These are phyloP conservation scores for Pulchroboletus neoregius DNA, from an alignment of 1,284 basidiomycete genomes.

Conservation along the genomic window DNA sequence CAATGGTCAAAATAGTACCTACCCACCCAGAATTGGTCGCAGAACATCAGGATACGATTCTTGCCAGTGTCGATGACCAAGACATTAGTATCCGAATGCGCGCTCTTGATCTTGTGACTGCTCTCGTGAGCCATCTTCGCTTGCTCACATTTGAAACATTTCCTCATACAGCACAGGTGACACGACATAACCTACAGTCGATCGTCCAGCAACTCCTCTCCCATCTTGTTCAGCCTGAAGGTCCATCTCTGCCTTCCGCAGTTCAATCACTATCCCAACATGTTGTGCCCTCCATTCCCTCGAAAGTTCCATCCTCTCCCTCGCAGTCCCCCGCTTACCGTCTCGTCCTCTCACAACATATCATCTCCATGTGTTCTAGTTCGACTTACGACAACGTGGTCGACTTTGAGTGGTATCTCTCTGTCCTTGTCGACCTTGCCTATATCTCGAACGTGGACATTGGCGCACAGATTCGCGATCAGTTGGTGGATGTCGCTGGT, in stretches of 20 bases:
- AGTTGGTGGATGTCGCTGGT: slow-evolving; percentile 84
- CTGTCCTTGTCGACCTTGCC: slow-evolving; percentile 85
- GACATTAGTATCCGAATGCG: slow-evolving; percentile 96
- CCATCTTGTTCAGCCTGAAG: slow-evolving; percentile 72
- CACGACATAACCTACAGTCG: slow-evolving; percentile 78
- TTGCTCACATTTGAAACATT: neutral
- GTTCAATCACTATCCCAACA: slow-evolving; percentile 58
- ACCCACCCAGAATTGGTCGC: slow-evolving; percentile 89
- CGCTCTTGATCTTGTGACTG: slow-evolving; percentile 89
- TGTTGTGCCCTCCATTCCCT: slow-evolving; percentile 38
- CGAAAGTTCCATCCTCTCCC: slow-evolving; percentile 44
- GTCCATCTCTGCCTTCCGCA: slow-evolving; percentile 52
- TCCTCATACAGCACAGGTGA: slow-evolving; percentile 52
- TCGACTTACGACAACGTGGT: slow-evolving; percentile 84
- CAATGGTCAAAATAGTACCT: slow-evolving; percentile 94
- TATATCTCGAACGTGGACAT: slow-evolving; percentile 80
- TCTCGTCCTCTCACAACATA: slow-evolving; percentile 72
- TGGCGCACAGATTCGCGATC: slow-evolving; percentile 71
- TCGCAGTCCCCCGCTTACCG: slow-evolving; percentile 78
- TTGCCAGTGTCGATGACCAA: slow-evolving; percentile 86
- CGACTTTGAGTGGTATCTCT: slow-evolving; percentile 97
- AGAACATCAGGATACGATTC: slow-evolving; percentile 89
- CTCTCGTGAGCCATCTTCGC: slow-evolving; percentile 63
- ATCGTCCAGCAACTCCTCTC: slow-evolving; percentile 86
- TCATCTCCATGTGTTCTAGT: slow-evolving; percentile 79